A percentile compares a stretch with the other conserved stretches of the same genome.
These are phyloP conservation scores for Clonostachys byssicola DNA, from an alignment of 2,329 filamentous ascomycete species.

Conservation along the genomic window DNA sequence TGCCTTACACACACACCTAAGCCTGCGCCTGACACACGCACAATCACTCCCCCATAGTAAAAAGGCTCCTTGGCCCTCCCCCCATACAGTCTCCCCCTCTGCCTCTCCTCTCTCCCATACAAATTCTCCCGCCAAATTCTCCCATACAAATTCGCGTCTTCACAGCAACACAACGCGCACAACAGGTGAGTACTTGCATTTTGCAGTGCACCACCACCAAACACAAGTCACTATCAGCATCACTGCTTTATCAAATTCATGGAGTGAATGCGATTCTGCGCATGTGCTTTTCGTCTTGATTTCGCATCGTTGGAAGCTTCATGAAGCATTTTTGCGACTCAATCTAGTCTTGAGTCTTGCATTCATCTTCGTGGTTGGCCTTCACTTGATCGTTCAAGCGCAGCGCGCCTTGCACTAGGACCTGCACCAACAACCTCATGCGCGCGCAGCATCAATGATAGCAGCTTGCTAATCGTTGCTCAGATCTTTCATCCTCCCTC, in stretches of 20 bases:
- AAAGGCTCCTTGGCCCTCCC: slow-evolving; percentile 53
- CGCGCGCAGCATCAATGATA: slow-evolving; percentile 2
- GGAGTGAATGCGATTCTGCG: neutral
- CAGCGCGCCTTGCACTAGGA: too few species aligned
- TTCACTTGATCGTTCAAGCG: too few species aligned
- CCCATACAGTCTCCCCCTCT: slow-evolving; percentile 47
- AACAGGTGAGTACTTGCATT: slow-evolving; percentile 48
- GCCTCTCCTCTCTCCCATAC: slow-evolving; percentile 58
- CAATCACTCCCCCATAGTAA: slow-evolving; percentile 64
- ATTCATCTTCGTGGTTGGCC: neutral
- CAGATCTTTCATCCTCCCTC: slow-evolving; percentile 8
- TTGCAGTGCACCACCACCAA: slow-evolving; percentile 15
- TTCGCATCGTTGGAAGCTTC: neutral
- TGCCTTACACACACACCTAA: too few species aligned
- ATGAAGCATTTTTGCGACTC: neutral
- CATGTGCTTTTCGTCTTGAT: neutral
- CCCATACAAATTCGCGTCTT: slow-evolving; percentile 44
- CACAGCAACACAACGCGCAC: slow-evolving; percentile 37
- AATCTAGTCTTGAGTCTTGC: neutral
- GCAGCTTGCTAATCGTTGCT: slow-evolving; percentile 4
- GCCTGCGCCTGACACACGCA: slow-evolving; percentile 19
- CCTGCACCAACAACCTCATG: slow-evolving; percentile 1
- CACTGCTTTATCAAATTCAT: slow-evolving; percentile 2
- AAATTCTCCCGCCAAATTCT: slow-evolving; percentile 29
- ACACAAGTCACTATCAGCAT: slow-evolving; percentile 13